Conservation (phyloP, 805 yeast genomes). For the Grigorovia yakushimaensis region DNA sequence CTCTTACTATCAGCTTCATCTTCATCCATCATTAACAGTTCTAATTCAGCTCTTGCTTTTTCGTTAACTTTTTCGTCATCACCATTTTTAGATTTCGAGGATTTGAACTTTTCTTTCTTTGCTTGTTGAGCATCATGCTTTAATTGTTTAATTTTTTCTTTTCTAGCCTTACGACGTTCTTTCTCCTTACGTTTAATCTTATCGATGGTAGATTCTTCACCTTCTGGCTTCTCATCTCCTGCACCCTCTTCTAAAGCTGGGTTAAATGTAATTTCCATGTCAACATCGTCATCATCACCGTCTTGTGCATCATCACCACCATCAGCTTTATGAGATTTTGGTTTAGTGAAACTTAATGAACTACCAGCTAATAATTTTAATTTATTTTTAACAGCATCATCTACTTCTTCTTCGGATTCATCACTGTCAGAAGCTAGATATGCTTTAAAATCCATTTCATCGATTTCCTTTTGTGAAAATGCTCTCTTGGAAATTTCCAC, state of each 20-base stretch:
- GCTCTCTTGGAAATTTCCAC: conserved; percentile 64
- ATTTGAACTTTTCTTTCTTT: conserved; percentile 35
- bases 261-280: conserved; percentile 92
- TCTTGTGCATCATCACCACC: conserved; percentile 29
- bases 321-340: conserved; percentile 33
- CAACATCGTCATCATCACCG: conserved; percentile 53
- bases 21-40: conserved; percentile 40
- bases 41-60: conserved; percentile 58
- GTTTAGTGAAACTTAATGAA: conserved; percentile 29
- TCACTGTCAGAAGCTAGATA: conserved; percentile 76
- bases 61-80: conserved; percentile 27
- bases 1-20: conserved; percentile 36
- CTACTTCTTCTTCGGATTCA: conserved; percentile 37
- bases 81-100: conserved; percentile 20
- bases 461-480: conserved; percentile 80
- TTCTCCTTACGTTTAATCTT: conserved; percentile 79
- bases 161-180: conserved; percentile 81
- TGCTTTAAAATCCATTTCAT: conserved; percentile 86
- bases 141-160: conserved; percentile 60
- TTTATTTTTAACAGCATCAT: conserved; percentile 39
- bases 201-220: conserved; percentile 66
- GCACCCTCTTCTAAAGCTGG: conserved; percentile 55
- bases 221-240: conserved; percentile 28
- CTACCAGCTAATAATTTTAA: conserved; percentile 49
- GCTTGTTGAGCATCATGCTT: conserved; percentile 43